Evolutionary conservation across 2,329 filamentous ascomycete species (phyloP).

Genomic region (Fusarium haematococcum): DNA sequence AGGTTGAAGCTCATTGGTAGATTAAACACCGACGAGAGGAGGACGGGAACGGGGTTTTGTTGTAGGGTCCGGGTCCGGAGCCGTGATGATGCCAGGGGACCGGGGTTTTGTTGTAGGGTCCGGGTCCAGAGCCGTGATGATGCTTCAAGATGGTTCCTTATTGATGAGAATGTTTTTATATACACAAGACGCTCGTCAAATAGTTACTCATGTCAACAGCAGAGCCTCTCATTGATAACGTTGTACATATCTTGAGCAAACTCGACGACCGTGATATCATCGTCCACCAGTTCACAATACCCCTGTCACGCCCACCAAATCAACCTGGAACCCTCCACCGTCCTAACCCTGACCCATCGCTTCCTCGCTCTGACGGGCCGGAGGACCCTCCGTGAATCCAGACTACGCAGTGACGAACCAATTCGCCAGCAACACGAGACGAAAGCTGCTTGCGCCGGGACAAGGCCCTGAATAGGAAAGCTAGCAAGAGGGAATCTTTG

Average conservation of each 20-base stretch:
- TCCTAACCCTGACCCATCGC: background rate
- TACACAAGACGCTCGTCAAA: background rate
- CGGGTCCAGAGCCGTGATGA: too few species aligned
- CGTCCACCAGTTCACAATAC: background rate
- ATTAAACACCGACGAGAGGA: constrained; percentile 6
- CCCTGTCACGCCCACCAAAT: background rate
- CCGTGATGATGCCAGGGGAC: background rate
- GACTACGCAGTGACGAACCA: background rate
- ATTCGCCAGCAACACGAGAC: background rate
- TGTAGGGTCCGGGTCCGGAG: constrained; percentile 6
- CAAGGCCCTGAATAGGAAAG: constrained; percentile 14
- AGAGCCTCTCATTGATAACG: background rate
- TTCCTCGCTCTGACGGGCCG: background rate
- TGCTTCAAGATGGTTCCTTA: background rate
- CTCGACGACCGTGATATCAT: background rate
- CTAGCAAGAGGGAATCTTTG: background rate
- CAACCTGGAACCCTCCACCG: constrained; percentile 21
- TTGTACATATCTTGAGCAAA: background rate
- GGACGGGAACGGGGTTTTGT: constrained; percentile 16
- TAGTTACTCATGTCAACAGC: background rate
- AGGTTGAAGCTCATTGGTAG: constrained; percentile 12
- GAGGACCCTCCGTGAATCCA: constrained; percentile 2
- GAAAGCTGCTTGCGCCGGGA: constrained; percentile 7
- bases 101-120: background rate
- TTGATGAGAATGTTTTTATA: background rate